These are phyloP conservation scores for Talaromyces sp. DNA, from an alignment of 2,329 filamentous ascomycete genomes.

Conservation along the genomic window DNA sequence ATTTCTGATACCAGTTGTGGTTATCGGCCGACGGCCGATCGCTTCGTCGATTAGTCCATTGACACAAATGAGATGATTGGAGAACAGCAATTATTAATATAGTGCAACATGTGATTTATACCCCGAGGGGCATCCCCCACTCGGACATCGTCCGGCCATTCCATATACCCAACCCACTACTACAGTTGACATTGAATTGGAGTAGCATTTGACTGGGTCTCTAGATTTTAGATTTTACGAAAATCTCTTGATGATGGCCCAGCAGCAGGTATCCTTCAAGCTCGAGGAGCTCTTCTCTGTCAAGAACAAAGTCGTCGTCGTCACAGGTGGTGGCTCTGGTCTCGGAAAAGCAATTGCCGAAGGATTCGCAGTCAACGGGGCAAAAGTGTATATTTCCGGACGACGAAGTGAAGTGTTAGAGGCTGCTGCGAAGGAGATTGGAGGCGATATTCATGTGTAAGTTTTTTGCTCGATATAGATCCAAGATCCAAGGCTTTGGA, in stretches of 20 bases:
- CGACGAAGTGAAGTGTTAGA: constrained; percentile 41
- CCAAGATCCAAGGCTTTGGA: neutral
- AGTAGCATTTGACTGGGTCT: neutral
- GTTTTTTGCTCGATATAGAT: neutral
- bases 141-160: neutral
- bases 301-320: constrained; percentile 11
- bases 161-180: neutral
- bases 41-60: neutral
- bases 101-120: neutral
- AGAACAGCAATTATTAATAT: neutral
- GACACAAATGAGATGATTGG: neutral
- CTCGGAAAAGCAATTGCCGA: constrained; percentile 14
- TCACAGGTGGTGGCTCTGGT: constrained; percentile 13
- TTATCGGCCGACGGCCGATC: neutral
- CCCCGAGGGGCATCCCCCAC: neutral
- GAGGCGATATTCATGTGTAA: constrained; percentile 5
- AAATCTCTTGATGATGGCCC: neutral
- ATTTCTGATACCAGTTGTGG: neutral
- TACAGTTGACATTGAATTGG: neutral
- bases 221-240: neutral
- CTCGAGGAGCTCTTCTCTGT: constrained; percentile 7
- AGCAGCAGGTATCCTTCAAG: constrained; percentile 8
- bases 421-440: constrained; percentile 10
- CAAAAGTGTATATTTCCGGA: constrained; percentile 50
- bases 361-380: constrained; percentile 43